Evolutionary conservation across 1,139 yeast species (phyloP), one percentile per base, ranked within the genome.

Genomic region (Candida neerlandica): DNA sequence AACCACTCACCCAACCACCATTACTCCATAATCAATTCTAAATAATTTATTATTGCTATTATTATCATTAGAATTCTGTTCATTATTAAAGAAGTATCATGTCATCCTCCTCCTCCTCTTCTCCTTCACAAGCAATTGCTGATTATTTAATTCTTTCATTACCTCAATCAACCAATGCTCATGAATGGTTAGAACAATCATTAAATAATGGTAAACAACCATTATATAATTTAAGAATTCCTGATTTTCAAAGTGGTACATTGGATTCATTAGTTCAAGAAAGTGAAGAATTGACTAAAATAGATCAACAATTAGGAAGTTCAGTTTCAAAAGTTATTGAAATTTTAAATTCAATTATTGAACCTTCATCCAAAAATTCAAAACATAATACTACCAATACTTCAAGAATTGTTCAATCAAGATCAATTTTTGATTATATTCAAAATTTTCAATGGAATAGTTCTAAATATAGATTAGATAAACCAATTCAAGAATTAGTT

Each of bases 191-290:
- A 49, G 77, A 77, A 55, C 64, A 69, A 49, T 62, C 70, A 14
- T 69, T 79, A 50, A 71, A 70, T 56, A 76, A 72, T 26, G 84
- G 84, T 12, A 70, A 68, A 51, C 62, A 63, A 44, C 70, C 73
- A 14, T 62, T 79, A 43, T 64, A 68, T 51, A 71, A 71, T 50
- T 81, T 89, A 54, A 73, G 75, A 40, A 77, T 91, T 47, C 99
- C 98, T n/a, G 84, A 80, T 56, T 92, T 94, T 69, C 95, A 94
- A 69, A 89, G 94, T 57, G 98, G 98, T 33, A 92, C 98, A 2
- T 79, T 94, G 63, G 99, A 95, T 70, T 86, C 92, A 38, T 78
- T 94, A 54, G 96, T 94, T 48, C 85, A 86, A 61, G 94, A 91
- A 69, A 85, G 94, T 65, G 99, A 95, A 61, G 98, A 92, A 63